A percentile compares a stretch with the other conserved stretches of the same genome.
Conservation (phyloP, 2,329 filamentous ascomycete species). For the Epichloe bromicola region DNA sequence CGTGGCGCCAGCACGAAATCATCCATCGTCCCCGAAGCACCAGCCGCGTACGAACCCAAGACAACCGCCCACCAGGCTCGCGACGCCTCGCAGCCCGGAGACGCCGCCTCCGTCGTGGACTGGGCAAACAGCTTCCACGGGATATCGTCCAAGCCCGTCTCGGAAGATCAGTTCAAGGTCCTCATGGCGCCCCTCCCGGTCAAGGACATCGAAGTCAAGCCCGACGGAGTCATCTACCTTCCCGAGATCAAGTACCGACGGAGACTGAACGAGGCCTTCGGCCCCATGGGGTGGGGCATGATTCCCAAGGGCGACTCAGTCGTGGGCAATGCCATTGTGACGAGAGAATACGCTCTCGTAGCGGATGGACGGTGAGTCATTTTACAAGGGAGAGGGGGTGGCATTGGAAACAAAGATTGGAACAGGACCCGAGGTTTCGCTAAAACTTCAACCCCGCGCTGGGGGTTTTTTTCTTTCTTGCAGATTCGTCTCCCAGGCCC, state of each 20-base stretch:
- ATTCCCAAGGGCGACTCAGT: conserved; percentile 77
- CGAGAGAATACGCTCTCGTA: conserved; percentile 86
- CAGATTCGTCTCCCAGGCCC: conserved; percentile 82
- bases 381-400: too few relatives aligned
- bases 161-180: conserved; percentile 52
- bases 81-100: conserved; percentile 3
- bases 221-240: conserved; percentile 89
- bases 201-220: conserved; percentile 89
- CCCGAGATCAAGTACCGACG: conserved; percentile 97
- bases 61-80: conserved; percentile 7
- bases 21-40: background rate
- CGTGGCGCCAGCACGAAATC: background rate
- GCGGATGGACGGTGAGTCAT: conserved; percentile 65
- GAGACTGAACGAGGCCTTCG: conserved; percentile 82
- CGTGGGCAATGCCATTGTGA: conserved; percentile 68
- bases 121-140: conserved; percentile 80
- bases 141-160: conserved; percentile 57
- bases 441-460: background rate
- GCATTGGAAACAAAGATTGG: too few relatives aligned
- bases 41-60: conserved; percentile 8
- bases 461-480: too few relatives aligned
- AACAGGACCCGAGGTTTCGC: too few relatives aligned
- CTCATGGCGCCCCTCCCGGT: conserved; percentile 54
- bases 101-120: conserved; percentile 33
- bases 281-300: conserved; percentile 89